These are phyloP conservation scores for Ustilago lituana DNA, from an alignment of 1,284 basidiomycete genomes.

Conservation along the genomic window DNA sequence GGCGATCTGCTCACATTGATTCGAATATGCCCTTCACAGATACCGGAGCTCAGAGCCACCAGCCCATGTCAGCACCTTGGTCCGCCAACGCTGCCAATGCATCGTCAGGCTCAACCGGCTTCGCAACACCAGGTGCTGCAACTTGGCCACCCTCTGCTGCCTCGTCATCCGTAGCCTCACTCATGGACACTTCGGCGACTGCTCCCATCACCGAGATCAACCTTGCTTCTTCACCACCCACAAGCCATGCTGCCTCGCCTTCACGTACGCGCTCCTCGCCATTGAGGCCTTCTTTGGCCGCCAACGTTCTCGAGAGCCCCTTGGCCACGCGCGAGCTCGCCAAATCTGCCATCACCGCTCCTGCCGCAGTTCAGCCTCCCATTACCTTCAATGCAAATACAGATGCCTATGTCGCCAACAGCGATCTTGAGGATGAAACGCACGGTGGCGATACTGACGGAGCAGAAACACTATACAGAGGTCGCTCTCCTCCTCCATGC, in stretches of 20 bases:
- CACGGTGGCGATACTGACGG: not conserved
- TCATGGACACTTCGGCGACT: slow-evolving; percentile 25
- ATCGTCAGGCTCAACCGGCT: not conserved
- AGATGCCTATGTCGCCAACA: slow-evolving; percentile 16
- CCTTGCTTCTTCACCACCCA: slow-evolving; percentile 29
- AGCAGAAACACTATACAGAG: not conserved
- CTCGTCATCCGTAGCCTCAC: slow-evolving; percentile 15
- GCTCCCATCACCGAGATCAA: slow-evolving; percentile 28
- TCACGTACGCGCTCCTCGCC: slow-evolving; percentile 16
- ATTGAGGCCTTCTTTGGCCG: slow-evolving; percentile 9
- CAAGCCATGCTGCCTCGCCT: slow-evolving; percentile 24
- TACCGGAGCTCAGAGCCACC: slow-evolving; percentile 1
- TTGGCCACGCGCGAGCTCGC: not conserved
- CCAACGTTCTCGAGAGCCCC: slow-evolving; percentile 10
- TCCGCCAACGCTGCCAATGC: not conserved
- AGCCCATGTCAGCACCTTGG: slow-evolving; percentile 19
- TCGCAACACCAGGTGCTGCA: slow-evolving; percentile 6
- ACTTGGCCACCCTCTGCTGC: slow-evolving; percentile 30
- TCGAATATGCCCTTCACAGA: slow-evolving; percentile 26
- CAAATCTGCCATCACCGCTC: not conserved
- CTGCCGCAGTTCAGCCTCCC: not conserved
- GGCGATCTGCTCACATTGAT: too few relatives aligned
- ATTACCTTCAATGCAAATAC: not conserved
- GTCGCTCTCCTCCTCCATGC: slow-evolving; percentile 2
- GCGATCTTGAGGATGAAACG: slow-evolving; percentile 22